Percentiles rank a stretch among this genome's conserved stretches.
Evolutionary conservation across 768 basidiomycete genomes (phyloP).

Genomic region (Lactarius hatsudake): DNA sequence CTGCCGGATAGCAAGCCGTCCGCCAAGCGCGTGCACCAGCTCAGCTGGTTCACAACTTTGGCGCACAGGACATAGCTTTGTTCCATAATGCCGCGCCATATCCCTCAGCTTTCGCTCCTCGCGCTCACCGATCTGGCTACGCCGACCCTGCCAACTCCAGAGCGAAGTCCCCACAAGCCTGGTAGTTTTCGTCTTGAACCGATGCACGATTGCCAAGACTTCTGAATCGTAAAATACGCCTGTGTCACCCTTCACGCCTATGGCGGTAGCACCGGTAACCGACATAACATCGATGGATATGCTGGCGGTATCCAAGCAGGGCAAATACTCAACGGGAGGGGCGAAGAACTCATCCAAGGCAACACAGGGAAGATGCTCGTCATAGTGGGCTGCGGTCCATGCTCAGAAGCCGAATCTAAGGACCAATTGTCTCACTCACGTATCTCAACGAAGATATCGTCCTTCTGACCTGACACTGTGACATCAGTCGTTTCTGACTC

Average conservation of each 20-base stretch:
- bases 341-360: constrained; percentile 49
- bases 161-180: constrained; percentile 67
- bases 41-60: constrained; percentile 66
- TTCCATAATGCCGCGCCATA: constrained; percentile 70
- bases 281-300: constrained; percentile 75
- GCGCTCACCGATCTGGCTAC: constrained; percentile 48
- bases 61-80: constrained; percentile 42
- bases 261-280: constrained; percentile 51
- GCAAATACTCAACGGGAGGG: constrained; percentile 29
- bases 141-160: constrained; percentile 75
- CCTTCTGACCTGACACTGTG: not conserved
- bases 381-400: constrained; percentile 31
- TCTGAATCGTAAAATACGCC: constrained; percentile 75
- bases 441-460: constrained; percentile 32
- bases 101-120: constrained; percentile 70
- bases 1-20: constrained; percentile 71
- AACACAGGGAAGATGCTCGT: constrained; percentile 46
- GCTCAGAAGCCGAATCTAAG: constrained; percentile 7
- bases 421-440: constrained; percentile 31
- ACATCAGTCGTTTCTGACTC: not conserved
- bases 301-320: constrained; percentile 43
- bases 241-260: constrained; percentile 43
- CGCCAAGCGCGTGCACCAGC: constrained; percentile 63
- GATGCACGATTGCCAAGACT: constrained; percentile 63
- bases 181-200: constrained; percentile 60